Conservation (phyloP, 2,329 filamentous ascomycete species). For the Neonectria ditissima region DNA sequence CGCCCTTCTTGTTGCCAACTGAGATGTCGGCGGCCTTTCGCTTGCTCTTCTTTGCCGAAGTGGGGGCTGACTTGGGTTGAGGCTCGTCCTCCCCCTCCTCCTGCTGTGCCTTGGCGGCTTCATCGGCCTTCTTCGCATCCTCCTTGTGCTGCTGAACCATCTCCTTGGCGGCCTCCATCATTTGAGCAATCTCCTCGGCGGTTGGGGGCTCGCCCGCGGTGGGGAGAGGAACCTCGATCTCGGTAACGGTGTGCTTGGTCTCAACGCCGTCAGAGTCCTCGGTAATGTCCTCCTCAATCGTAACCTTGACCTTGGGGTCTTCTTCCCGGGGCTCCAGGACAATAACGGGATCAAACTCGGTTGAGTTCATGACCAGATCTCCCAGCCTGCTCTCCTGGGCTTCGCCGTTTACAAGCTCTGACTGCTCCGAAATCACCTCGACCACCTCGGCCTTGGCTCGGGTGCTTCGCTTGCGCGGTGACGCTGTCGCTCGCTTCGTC, state of each 20-base stretch:
- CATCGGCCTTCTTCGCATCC: constrained; percentile 49
- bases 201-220: constrained; percentile 74
- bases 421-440: constrained; percentile 46
- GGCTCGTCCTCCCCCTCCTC: constrained; percentile 56
- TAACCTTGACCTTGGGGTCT: constrained; percentile 73
- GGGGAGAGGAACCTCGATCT: constrained; percentile 76
- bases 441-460: constrained; percentile 57
- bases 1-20: constrained; percentile 68
- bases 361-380: constrained; percentile 57
- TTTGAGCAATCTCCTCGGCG: constrained; percentile 81
- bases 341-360: constrained; percentile 62
- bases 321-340: constrained; percentile 66
- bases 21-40: constrained; percentile 80
- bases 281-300: constrained; percentile 74
- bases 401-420: constrained; percentile 48
- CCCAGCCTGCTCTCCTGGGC: constrained; percentile 47
- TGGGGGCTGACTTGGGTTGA: constrained; percentile 49
- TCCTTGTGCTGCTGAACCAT: constrained; percentile 81
- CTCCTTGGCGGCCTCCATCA: constrained; percentile 87
- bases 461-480: constrained; percentile 66
- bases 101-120: constrained; percentile 53
- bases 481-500: constrained; percentile 60
- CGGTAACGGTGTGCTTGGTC: constrained; percentile 78
- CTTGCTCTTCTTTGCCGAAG: constrained; percentile 68
- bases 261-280: constrained; percentile 68